Percentiles rank a stretch among this genome's conserved stretches.
These are phyloP conservation scores for Claviceps purpurea DNA, from an alignment of 2,329 filamentous ascomycete genomes.

Conservation along the genomic window DNA sequence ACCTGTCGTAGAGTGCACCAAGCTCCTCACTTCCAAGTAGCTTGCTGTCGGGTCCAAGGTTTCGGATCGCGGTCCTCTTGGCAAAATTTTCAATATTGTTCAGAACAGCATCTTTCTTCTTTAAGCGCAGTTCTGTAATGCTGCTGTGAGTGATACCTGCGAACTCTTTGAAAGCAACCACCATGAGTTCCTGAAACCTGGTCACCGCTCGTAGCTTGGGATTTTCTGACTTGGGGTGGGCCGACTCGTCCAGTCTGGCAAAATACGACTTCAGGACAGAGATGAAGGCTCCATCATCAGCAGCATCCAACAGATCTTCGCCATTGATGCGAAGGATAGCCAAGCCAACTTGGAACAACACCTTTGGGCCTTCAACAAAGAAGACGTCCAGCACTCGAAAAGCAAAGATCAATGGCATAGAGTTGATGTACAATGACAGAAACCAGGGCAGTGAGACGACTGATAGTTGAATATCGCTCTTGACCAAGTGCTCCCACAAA, in stretches of 20 bases:
- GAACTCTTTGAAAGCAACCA: slow-evolving; percentile 97
- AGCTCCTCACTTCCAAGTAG: slow-evolving; percentile 74
- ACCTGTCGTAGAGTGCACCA: slow-evolving; percentile 82
- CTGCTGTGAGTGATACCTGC: slow-evolving; percentile 87
- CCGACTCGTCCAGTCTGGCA: slow-evolving; percentile 81
- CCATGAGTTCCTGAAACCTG: slow-evolving; percentile 95
- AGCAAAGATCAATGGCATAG: slow-evolving; percentile 95
- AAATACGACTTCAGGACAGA: slow-evolving; percentile 94
- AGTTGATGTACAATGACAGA: slow-evolving; percentile 95
- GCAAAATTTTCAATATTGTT: slow-evolving; percentile 96
- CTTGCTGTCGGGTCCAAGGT: slow-evolving; percentile 92
- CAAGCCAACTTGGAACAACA: slow-evolving; percentile 89
- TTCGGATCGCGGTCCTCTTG: slow-evolving; percentile 90
- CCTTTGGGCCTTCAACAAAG: slow-evolving; percentile 94
- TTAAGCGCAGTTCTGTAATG: slow-evolving; percentile 75
- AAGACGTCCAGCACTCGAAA: slow-evolving; percentile 96
- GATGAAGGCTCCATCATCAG: slow-evolving; percentile 93
- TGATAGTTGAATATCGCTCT: slow-evolving; percentile 91
- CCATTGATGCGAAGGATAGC: slow-evolving; percentile 97
- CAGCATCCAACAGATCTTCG: slow-evolving; percentile 83
- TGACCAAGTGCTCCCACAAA: slow-evolving; percentile 94
- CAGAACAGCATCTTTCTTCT: slow-evolving; percentile 87
- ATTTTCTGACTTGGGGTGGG: slow-evolving; percentile 90
- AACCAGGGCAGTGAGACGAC: slow-evolving; percentile 98
- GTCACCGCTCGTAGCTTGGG: slow-evolving; percentile 89